Evolutionary conservation across 768 basidiomycete genomes (phyloP).

Genomic region (Termitomyces sp.): DNA sequence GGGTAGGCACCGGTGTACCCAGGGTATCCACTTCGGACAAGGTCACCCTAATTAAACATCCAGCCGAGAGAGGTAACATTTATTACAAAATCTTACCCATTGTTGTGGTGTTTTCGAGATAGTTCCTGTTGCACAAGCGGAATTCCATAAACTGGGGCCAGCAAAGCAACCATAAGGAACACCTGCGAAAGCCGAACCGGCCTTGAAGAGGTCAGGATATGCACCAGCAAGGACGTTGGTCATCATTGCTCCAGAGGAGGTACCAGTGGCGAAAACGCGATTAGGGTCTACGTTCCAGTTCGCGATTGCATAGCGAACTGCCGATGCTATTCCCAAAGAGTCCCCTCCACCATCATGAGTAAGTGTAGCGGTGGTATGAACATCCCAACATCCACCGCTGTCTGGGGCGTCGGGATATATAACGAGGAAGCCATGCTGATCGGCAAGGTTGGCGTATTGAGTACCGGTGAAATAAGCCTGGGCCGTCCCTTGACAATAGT

Average conservation of each 20-base stretch:
- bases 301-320: conserved; percentile 44
- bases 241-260: conserved; percentile 59
- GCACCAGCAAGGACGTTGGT: conserved; percentile 52
- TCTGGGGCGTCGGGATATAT: conserved; percentile 45
- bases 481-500: conserved; percentile 50
- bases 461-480: conserved; percentile 49
- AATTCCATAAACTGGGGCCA: conserved; percentile 46
- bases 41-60: conserved; percentile 33
- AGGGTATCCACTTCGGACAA: conserved; percentile 45
- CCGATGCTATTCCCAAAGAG: conserved; percentile 46
- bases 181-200: conserved; percentile 47
- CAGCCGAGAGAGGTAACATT: background rate
- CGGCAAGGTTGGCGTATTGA: conserved; percentile 46
- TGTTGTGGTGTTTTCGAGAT: conserved; percentile 40
- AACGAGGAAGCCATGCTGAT: conserved; percentile 47
- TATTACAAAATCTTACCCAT: conserved; percentile 33
- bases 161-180: conserved; percentile 56
- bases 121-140: conserved; percentile 40
- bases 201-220: conserved; percentile 52
- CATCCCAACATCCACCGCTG: conserved; percentile 51
- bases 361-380: conserved; percentile 45
- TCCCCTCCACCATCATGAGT: conserved; percentile 56
- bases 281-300: conserved; percentile 43
- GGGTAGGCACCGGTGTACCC: conserved; percentile 50
- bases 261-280: conserved; percentile 51